Percentiles rank a stretch among this genome's conserved stretches.
Conservation (phyloP, 148 eudicot genomes). For the Amaranthus cruentus region DNA sequence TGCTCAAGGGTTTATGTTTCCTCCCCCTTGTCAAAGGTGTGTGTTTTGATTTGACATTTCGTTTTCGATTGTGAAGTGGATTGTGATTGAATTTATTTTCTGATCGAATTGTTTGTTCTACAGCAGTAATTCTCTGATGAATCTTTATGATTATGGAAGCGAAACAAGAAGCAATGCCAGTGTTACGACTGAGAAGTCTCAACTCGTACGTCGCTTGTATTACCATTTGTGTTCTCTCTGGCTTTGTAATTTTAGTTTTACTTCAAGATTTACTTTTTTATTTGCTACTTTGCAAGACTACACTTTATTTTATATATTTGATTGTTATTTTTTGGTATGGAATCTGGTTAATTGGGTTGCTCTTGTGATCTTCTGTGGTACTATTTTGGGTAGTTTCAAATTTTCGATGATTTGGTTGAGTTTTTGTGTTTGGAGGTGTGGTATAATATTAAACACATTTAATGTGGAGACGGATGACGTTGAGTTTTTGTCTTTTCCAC, state of each 20-base stretch:
- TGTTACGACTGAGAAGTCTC: conserved; percentile 44
- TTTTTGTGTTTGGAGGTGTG: too few species aligned
- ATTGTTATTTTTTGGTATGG: too few species aligned
- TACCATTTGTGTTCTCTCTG: conserved; percentile 21
- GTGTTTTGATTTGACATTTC: conserved; percentile 1
- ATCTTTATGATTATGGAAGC: conserved; percentile 43
- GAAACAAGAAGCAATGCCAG: conserved; percentile 49
- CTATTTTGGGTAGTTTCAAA: too few species aligned
- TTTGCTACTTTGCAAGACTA: too few species aligned
- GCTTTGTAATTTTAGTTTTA: not conserved
- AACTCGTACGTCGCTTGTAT: conserved; percentile 60
- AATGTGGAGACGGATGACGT: too few species aligned
- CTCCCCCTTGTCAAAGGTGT: conserved; percentile 62
- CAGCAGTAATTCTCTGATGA: conserved; percentile 55
- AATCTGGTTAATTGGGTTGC: too few species aligned
- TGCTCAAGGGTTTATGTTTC: conserved; percentile 44
- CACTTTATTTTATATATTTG: too few species aligned
- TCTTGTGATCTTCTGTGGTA: too few species aligned
- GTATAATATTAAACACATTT: too few species aligned
- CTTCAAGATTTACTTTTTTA: too few species aligned
- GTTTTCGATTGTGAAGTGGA: not conserved
- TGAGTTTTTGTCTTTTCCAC: too few species aligned
- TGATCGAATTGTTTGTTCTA: conserved; percentile 11
- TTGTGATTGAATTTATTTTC: not conserved
- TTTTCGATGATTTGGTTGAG: too few species aligned